Percentiles rank a stretch among this genome's conserved stretches.
Evolutionary conservation across 805 yeast species (phyloP).

Genomic region (Kazachstania bromeliacearum): DNA sequence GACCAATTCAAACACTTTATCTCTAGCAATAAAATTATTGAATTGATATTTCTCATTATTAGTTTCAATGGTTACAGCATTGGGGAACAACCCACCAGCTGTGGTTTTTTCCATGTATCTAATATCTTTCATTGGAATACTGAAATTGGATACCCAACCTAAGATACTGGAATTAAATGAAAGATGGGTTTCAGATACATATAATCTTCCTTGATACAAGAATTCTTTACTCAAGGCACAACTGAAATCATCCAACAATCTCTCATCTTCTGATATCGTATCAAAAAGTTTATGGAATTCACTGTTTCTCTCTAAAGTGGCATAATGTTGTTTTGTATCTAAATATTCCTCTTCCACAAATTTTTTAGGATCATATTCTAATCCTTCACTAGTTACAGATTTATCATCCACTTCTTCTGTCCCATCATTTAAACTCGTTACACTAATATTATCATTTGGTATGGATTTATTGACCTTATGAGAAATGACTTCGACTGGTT

Average conservation of each 20-base stretch:
- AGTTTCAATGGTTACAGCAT: slow-evolving; percentile 72
- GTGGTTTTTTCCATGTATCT: slow-evolving; percentile 56
- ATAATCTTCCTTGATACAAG: slow-evolving; percentile 77
- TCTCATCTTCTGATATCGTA: slow-evolving; percentile 56
- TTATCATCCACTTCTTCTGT: background rate
- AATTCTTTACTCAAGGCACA: slow-evolving; percentile 84
- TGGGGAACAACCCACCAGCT: slow-evolving; percentile 85
- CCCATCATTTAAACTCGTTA: background rate
- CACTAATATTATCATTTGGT: background rate
- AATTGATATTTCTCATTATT: slow-evolving; percentile 58
- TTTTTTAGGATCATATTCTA: slow-evolving; percentile 28
- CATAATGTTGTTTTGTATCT: slow-evolving; percentile 53
- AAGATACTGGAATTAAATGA: slow-evolving; percentile 76
- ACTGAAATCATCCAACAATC: slow-evolving; percentile 74
- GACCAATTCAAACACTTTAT: slow-evolving; percentile 61
- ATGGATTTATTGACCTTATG: background rate
- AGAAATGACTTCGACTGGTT: slow-evolving; percentile 15
- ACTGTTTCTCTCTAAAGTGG: slow-evolving; percentile 51
- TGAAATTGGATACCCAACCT: slow-evolving; percentile 83
- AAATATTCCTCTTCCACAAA: slow-evolving; percentile 51
- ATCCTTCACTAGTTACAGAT: background rate
- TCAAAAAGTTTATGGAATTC: slow-evolving; percentile 76
- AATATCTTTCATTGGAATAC: slow-evolving; percentile 64
- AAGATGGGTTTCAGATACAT: slow-evolving; percentile 64
- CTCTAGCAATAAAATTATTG: slow-evolving; percentile 83